Evolutionary conservation across 2,329 filamentous ascomycete genomes (phyloP), one percentile per base, ranked within the genome.

Genomic region (Pyricularia sp.): DNA sequence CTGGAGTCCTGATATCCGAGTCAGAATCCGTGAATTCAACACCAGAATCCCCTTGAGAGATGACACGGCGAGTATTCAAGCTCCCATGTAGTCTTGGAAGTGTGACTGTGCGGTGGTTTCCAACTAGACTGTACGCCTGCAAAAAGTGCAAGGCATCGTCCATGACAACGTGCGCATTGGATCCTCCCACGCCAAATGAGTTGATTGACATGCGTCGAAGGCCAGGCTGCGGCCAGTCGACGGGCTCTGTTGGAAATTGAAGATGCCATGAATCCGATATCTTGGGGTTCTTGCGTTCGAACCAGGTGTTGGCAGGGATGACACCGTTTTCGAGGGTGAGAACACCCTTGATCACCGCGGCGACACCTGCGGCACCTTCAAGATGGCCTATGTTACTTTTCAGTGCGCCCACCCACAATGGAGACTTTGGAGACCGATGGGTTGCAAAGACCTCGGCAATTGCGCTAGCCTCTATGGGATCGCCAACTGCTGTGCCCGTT

Each of bases 401-500:
- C 4, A 72, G 60, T 9, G 70, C 69, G 13, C 70, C 70, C 6
- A 72, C 67, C 12, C 65, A 67, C 10, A 68, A 64, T n/a, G 65
- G 65, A 19, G 62, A 49, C 1, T 64, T 65, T n/a, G 65, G 62
- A 3, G 67, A 66, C 22, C 63, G 65, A 9, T 53, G 31, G 9
- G 30, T 24, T 30, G 59, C 49, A 35, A 71, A 69, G n/a, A 64
- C 35, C 13, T 63, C 60, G 9, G 49, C 49, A 2, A 71, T 64
- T 30, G 68, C 67, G 12, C 67, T 66, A 3, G 69, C 68, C 60
- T 71, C 70, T 1, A 66, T 62, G 1, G 64, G 64, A 60, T 74
- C 72, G 2, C 76, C 75, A 26, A 71, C 73, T 3, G 69, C 68
- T 0, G 77, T 79, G 5, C 77, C 77, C 0, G 77, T 80, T 1